These are phyloP conservation scores for Cymbopogon citratus DNA, from an alignment of 176 grass and related monocot species.

Conservation along the genomic window DNA sequence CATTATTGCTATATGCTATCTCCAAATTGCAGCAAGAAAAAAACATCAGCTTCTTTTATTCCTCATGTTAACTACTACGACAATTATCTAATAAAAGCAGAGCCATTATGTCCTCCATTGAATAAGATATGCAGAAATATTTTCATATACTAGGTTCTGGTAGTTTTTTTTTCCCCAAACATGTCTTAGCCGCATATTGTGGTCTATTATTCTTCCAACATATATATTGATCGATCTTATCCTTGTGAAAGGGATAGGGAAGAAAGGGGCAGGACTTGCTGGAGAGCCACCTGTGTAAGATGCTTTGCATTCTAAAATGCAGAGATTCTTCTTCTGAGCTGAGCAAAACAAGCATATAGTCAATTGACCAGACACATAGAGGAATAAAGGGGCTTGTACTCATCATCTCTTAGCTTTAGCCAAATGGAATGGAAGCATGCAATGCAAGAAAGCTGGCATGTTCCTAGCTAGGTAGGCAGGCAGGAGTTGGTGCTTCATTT, in stretches of 20 bases:
- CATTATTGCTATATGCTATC: no score
- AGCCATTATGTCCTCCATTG: no score
- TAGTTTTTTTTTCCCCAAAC: no score
- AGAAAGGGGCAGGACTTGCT: neutral
- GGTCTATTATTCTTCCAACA: neutral
- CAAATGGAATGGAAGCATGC: neutral
- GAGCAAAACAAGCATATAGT: conserved; percentile 1
- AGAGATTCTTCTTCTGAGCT: neutral
- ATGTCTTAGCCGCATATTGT: no score
- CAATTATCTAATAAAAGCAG: no score
- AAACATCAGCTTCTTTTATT: no score
- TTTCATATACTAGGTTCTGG: no score
- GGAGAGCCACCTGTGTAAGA: conserved; percentile 19
- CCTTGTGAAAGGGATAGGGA: neutral
- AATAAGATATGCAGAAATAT: no score
- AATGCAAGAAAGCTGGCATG: conserved; percentile 5
- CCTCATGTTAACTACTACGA: no score
- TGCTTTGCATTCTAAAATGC: conserved; percentile 13
- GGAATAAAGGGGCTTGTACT: conserved; percentile 5
- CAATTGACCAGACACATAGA: conserved; percentile 23
- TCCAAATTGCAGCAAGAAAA: no score
- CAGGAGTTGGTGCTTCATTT: neutral
- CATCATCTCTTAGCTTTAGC: conserved; percentile 3
- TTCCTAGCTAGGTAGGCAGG: conserved; percentile 5
- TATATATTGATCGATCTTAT: neutral